Conservation (phyloP, 306 rosid genomes). For the Pyrus betulifolia region DNA sequence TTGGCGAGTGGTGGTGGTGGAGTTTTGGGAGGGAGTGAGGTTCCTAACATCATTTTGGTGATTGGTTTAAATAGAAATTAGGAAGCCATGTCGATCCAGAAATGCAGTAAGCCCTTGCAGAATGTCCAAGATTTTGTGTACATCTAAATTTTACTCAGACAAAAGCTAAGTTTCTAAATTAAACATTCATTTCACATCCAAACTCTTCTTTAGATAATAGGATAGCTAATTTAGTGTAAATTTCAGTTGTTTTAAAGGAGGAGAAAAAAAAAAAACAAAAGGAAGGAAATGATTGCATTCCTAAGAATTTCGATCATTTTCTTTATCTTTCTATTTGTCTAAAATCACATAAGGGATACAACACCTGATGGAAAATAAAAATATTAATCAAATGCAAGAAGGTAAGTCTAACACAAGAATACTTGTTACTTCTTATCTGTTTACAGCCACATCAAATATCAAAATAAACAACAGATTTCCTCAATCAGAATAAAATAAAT, state of each 20-base stretch:
- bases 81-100: no score
- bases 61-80: no score
- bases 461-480: background rate
- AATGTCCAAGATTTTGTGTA: no score
- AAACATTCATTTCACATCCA: background rate
- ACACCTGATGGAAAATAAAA: background rate
- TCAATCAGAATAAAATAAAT: background rate
- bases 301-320: background rate
- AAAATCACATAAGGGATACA: background rate
- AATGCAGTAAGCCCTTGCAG: no score
- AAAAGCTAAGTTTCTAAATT: no score
- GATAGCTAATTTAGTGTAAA: background rate
- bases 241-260: background rate
- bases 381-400: background rate
- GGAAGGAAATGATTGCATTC: background rate
- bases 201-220: no score
- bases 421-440: background rate
- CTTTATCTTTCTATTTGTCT: background rate
- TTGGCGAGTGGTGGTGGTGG: background rate
- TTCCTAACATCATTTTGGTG: no score
- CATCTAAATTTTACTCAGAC: no score
- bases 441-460: background rate
- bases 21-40: background rate
- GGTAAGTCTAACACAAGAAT: background rate
- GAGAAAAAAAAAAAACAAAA: background rate